phyloP scores from a whole-genome alignment of 2,329 filamentous ascomycete genomes.

The Colletotrichum sp. region DNA sequence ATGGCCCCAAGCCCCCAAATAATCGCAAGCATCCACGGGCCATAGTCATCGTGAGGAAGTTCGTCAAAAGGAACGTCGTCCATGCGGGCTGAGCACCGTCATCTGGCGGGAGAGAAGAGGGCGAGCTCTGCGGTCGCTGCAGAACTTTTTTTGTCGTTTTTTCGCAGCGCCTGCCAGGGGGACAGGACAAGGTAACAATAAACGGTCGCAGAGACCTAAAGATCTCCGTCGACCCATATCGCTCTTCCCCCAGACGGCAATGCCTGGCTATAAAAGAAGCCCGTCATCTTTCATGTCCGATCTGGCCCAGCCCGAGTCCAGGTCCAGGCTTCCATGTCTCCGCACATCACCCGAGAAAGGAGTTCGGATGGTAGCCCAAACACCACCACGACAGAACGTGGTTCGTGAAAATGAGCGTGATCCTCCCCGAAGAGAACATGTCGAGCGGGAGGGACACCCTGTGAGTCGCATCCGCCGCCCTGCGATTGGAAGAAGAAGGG shows the following conservation, averaged over 20 bases:
- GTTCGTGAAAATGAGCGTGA: background rate
- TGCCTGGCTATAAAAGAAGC: conserved; percentile 9
- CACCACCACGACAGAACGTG: background rate
- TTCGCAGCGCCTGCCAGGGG: background rate
- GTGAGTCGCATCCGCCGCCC: background rate
- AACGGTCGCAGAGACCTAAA: conserved; percentile 1
- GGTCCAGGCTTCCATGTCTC: background rate
- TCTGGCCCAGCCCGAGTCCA: background rate
- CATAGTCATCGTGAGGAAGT: conserved; percentile 19
- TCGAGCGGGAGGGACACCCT: background rate
- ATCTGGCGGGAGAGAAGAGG: background rate
- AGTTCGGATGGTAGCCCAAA: background rate
- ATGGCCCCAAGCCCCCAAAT: conserved; percentile 13
- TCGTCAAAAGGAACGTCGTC: conserved; percentile 1
- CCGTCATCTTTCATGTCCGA: background rate
- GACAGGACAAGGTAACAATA: background rate
- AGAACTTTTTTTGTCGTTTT: background rate
- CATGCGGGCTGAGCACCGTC: background rate
- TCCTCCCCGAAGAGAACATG: background rate
- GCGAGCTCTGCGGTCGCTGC: background rate
- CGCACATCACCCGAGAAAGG: background rate
- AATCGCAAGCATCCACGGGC: conserved; percentile 5
- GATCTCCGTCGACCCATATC: background rate
- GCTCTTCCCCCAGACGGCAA: background rate
- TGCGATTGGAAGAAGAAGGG: background rate